phyloP scores from a whole-genome alignment of 306 rosid genomes.

The Pueraria montana region DNA sequence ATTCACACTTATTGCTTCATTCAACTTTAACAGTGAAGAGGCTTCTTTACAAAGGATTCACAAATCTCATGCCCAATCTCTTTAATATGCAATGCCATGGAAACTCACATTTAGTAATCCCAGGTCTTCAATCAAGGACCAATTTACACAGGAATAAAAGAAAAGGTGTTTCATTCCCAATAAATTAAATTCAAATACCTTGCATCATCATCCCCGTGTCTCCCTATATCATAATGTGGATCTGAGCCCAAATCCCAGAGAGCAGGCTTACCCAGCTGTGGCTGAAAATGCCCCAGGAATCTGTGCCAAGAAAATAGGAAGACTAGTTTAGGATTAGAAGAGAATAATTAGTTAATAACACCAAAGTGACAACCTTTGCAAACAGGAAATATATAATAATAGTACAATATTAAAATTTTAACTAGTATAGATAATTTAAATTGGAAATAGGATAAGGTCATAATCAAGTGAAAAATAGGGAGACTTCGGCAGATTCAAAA shows the following conservation, averaged over 20 bases:
- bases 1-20: not conserved
- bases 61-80: conserved; percentile 11
- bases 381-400: conserved; percentile 16
- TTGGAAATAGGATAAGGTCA: not conserved
- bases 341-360: conserved; percentile 22
- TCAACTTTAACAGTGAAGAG: not conserved
- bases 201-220: conserved; percentile 50
- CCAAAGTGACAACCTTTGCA: not conserved
- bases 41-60: conserved; percentile 12
- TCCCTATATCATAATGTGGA: conserved; percentile 68
- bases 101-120: not conserved
- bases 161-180: not conserved
- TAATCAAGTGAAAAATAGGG: not conserved
- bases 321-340: not conserved
- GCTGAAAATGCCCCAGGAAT: conserved; percentile 86
- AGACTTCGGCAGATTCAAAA: not conserved
- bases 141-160: not conserved
- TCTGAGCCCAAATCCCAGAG: conserved; percentile 87
- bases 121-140: conserved; percentile 4
- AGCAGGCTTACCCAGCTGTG: conserved; percentile 79
- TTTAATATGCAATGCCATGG: not conserved
- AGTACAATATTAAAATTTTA: not conserved
- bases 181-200: conserved; percentile 46
- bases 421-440: not conserved
- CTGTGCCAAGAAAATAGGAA: conserved; percentile 55